Conservation (phyloP, 1,284 basidiomycete genomes). For the Microbotryum scabiosae region DNA sequence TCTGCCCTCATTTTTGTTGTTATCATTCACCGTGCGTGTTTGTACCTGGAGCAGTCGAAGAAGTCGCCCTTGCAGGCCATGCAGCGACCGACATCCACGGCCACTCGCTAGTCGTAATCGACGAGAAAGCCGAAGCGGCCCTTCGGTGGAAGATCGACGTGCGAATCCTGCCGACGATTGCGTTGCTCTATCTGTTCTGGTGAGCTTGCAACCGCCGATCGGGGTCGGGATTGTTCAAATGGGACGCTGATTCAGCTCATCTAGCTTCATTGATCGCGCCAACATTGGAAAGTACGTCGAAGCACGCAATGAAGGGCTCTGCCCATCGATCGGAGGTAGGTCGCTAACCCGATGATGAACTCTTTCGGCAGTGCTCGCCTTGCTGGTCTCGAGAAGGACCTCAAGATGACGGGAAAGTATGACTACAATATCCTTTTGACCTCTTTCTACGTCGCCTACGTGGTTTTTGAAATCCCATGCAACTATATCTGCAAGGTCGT, state of each 20-base stretch:
- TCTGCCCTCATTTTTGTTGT: too few species aligned
- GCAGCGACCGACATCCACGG: constrained; percentile 27
- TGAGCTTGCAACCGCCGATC: not conserved
- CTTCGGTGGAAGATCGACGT: constrained; percentile 33
- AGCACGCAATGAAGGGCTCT: too few species aligned
- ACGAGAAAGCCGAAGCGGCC: constrained; percentile 31
- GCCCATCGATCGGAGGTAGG: too few species aligned
- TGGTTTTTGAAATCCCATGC: constrained; percentile 51
- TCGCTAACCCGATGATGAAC: too few species aligned
- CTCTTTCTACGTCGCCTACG: constrained; percentile 48
- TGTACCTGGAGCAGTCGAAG: constrained; percentile 7
- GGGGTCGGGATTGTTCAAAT: not conserved
- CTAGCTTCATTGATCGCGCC: constrained; percentile 12
- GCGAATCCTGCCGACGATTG: constrained; percentile 32
- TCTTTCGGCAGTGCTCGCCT: constrained; percentile 43
- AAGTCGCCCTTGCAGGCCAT: constrained; percentile 18
- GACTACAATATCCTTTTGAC: constrained; percentile 33
- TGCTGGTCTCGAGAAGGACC: constrained; percentile 51
- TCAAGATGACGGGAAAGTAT: constrained; percentile 47
- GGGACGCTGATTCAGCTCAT: not conserved
- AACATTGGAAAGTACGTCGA: constrained; percentile 40
- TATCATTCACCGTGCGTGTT: too few species aligned
- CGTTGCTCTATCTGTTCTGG: constrained; percentile 27
- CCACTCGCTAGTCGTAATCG: constrained; percentile 32
- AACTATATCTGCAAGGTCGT: constrained; percentile 51